Percentiles rank a stretch among this genome's conserved stretches.
Conservation (phyloP, 1,284 basidiomycete genomes). For the Filobasidium uniguttulatum region DNA sequence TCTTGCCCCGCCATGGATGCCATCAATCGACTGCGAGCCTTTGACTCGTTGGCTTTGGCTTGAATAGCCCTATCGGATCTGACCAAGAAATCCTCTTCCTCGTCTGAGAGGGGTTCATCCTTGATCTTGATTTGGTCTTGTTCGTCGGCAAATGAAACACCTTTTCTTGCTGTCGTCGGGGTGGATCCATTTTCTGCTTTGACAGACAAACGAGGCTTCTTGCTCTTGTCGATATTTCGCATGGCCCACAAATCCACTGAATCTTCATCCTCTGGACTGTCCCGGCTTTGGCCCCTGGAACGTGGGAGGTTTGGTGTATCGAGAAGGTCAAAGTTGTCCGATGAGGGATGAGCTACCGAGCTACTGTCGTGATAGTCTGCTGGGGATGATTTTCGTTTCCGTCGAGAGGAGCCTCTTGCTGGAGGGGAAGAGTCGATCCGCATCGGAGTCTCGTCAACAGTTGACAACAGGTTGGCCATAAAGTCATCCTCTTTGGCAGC, state of each 20-base stretch:
- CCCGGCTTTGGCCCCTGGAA: slow-evolving; percentile 9
- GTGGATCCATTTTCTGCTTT: not conserved
- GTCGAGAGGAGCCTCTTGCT: slow-evolving; percentile 27
- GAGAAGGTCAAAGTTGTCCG: slow-evolving; percentile 21
- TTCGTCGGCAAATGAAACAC: slow-evolving; percentile 14
- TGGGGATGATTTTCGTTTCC: slow-evolving; percentile 62
- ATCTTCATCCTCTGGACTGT: slow-evolving; percentile 14
- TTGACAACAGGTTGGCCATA: slow-evolving; percentile 57
- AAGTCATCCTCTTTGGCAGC: slow-evolving; percentile 71
- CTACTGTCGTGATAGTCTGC: slow-evolving; percentile 19
- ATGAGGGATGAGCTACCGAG: slow-evolving; percentile 18
- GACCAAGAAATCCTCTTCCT: slow-evolving; percentile 25
- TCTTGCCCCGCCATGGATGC: slow-evolving; percentile 9
- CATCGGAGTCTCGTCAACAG: slow-evolving; percentile 26
- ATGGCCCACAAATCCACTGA: slow-evolving; percentile 5
- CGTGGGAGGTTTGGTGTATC: not conserved
- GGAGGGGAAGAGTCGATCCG: slow-evolving; percentile 20
- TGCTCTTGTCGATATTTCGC: slow-evolving; percentile 1
- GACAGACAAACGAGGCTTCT: slow-evolving; percentile 5
- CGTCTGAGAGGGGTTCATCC: slow-evolving; percentile 28
- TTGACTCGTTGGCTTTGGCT: slow-evolving; percentile 2
- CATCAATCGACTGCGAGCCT: slow-evolving; percentile 9
- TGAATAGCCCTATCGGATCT: not conserved
- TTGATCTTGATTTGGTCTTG: slow-evolving; percentile 33
- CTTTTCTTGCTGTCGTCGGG: slow-evolving; percentile 11